phyloP scores from a whole-genome alignment of 257 asterid species.

The Rehmannia glutinosa region DNA sequence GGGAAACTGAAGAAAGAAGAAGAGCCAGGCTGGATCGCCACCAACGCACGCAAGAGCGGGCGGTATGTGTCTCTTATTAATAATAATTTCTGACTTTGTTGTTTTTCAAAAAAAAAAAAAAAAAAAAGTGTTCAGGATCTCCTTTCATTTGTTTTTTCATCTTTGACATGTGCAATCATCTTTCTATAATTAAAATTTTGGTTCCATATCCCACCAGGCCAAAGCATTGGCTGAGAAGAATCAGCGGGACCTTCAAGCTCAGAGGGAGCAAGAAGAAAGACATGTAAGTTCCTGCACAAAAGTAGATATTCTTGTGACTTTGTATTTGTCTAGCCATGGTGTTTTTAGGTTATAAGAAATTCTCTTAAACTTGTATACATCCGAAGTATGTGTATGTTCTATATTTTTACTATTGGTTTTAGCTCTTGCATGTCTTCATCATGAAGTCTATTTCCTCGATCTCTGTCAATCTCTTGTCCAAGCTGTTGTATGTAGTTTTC shows the following conservation, averaged over 20 bases:
- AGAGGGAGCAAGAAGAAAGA: slow-evolving; percentile 83
- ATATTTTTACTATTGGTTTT: neutral
- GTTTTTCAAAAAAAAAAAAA: neutral
- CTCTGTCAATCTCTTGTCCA: neutral
- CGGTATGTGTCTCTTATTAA: slow-evolving; percentile 36
- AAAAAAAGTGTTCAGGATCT: neutral
- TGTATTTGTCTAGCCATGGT: neutral
- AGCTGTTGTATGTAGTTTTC: neutral
- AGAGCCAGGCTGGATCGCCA: slow-evolving; percentile 71
- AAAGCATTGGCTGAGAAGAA: slow-evolving; percentile 87
- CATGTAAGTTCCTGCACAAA: slow-evolving; percentile 44
- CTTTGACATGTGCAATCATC: slow-evolving; percentile 6
- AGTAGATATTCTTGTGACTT: slow-evolving; percentile 23
- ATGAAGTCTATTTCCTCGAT: neutral
- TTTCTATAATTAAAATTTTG: neutral
- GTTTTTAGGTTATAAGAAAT: neutral
- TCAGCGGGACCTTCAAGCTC: slow-evolving; percentile 73
- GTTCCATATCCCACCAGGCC: slow-evolving; percentile 47
- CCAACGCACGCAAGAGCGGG: slow-evolving; percentile 77
- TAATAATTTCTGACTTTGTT: neutral
- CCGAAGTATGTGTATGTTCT: neutral
- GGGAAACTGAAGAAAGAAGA: slow-evolving; percentile 75
- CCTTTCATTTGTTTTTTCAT: neutral
- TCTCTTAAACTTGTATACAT: neutral
- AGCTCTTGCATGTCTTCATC: neutral